A percentile compares a stretch with the other conserved stretches of the same genome.
Evolutionary conservation across 352 stramenopile genomes (phyloP).

Genomic region (Phytophthora pseudosyringae): DNA sequence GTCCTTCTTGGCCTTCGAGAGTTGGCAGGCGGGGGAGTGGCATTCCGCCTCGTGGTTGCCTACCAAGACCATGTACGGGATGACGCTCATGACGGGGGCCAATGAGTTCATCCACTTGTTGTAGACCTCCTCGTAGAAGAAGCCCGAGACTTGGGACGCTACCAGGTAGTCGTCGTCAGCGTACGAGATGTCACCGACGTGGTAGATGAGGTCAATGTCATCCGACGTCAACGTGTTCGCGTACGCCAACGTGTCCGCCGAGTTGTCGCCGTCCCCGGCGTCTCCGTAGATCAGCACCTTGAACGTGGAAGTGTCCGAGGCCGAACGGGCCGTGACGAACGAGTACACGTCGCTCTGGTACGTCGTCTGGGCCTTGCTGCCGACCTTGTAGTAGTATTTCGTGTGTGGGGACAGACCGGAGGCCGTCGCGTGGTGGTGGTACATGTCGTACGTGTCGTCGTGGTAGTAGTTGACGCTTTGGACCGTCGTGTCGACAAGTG

Average conservation of each 20-base stretch:
- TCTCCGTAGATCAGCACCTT: slow-evolving; percentile 42
- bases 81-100: slow-evolving; percentile 32
- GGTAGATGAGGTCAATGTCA: slow-evolving; percentile 39
- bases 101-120: slow-evolving; percentile 75
- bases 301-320: slow-evolving; percentile 32
- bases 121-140: slow-evolving; percentile 55
- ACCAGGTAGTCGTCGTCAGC: slow-evolving; percentile 38
- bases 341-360: slow-evolving; percentile 35
- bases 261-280: slow-evolving; percentile 33
- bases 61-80: slow-evolving; percentile 77
- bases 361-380: slow-evolving; percentile 21
- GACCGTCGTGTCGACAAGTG: slow-evolving; percentile 24
- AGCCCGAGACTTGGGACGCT: slow-evolving; percentile 12
- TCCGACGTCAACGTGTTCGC: slow-evolving; percentile 39
- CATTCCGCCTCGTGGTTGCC: slow-evolving; percentile 80
- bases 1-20: slow-evolving; percentile 28
- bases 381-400: slow-evolving; percentile 47
- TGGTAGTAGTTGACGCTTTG: slow-evolving; percentile 42
- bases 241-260: slow-evolving; percentile 32
- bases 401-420: slow-evolving; percentile 39
- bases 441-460: slow-evolving; percentile 51
- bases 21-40: slow-evolving; percentile 36
- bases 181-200: slow-evolving; percentile 45
- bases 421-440: slow-evolving; percentile 54
- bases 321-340: slow-evolving; percentile 41